Evolutionary conservation across 306 rosid genomes (phyloP), one percentile per base, ranked within the genome.

Genomic region (Mimosa bimucronata): DNA sequence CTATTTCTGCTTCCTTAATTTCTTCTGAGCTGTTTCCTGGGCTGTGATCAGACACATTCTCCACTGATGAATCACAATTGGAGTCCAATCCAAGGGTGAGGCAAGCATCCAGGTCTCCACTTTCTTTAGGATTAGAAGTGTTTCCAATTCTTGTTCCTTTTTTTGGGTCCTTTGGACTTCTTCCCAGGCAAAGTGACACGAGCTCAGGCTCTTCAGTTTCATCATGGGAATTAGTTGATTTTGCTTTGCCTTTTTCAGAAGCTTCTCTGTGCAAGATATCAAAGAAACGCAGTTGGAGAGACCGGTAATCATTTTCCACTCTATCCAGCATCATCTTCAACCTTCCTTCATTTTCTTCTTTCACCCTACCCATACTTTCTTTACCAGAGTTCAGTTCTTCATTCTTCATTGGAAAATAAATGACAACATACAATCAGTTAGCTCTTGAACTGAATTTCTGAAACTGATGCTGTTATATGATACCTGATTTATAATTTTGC

Each of bases 111-210:
- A 88, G 53, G 57, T 84, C 85, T 79, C 81, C 88, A 65, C 80
- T 66, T 46, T 69, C 73, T 70, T 78, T 81, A 19, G 26, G 37
- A 23, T 76, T 81, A 46, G 3, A 21, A 8, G 40, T 23, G 79
- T 65, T 74, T 18, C 48, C 21, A 19, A 11, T 73, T 58, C 55
- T 62, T 78, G 44, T 86, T 0, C 68, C 85, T 21, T 79, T 86
- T 58, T 83, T 85, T 21, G 79, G 57, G 53, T 74, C 77, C 18
- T 65, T 45, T 11, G 86, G 73, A 74, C 76, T 77, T 66, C 85
- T 89, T 86, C 95, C 97, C 7, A 92, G 89, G 28, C 82, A 80
- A 55, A 90, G 93, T 71, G 93, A 89, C 62, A 88, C 84, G 9
- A 88, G 79, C 21, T 88, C 89, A 6, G 88, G 60, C 45, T 85